A percentile compares a stretch with the other conserved stretches of the same genome.
Evolutionary conservation across 2,329 filamentous ascomycete genomes (phyloP).

Genomic region (Cordyceps cicadae): DNA sequence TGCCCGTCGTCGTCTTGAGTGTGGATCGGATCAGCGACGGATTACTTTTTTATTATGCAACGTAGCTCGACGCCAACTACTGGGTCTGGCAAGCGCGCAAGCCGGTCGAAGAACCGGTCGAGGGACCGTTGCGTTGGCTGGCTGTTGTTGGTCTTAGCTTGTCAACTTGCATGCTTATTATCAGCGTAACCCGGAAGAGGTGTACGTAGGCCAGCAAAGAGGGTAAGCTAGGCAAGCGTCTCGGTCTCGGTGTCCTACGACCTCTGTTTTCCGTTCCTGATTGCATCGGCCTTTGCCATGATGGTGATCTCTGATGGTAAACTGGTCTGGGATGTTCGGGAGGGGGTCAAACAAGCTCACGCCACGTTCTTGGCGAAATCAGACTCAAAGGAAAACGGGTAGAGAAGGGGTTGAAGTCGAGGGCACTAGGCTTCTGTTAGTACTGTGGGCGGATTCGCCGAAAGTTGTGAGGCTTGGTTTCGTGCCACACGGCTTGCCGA

Average conservation of each 20-base stretch:
- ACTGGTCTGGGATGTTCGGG: not conserved
- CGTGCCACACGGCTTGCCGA: not conserved
- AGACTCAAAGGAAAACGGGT: not conserved
- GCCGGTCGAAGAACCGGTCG: not conserved
- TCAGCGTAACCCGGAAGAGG: not conserved
- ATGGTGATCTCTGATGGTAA: not conserved
- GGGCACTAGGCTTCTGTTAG: not conserved
- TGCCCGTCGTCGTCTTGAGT: not conserved
- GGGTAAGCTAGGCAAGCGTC: not conserved
- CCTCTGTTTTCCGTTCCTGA: not conserved
- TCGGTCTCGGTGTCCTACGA: not conserved
- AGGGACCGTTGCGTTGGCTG: not conserved
- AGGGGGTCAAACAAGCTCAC: not conserved
- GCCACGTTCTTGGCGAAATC: conserved; percentile 1
- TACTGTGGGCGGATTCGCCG: not conserved
- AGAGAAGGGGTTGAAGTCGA: not conserved
- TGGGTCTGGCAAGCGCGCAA: not conserved
- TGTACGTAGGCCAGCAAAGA: no score
- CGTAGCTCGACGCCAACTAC: not conserved
- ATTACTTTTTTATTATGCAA: not conserved
- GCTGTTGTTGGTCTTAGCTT: not conserved
- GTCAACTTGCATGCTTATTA: not conserved
- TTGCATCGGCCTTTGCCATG: not conserved
- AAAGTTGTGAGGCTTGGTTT: conserved; percentile 1
- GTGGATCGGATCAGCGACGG: conserved; percentile 7